Evolutionary conservation across 306 rosid genomes (phyloP), one percentile per base, ranked within the genome.

Genomic region (Myrica gale): DNA sequence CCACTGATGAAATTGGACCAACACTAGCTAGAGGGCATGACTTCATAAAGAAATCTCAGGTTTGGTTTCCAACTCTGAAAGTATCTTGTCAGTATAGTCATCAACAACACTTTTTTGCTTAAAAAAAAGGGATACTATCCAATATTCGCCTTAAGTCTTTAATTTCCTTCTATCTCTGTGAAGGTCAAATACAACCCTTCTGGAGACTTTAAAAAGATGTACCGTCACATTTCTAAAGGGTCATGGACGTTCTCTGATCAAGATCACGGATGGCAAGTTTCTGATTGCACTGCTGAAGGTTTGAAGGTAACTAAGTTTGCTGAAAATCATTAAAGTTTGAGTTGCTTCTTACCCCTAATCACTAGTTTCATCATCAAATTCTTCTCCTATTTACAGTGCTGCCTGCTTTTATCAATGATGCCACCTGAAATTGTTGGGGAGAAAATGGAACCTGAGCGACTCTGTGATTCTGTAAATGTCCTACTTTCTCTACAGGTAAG

Each of bases 211-310:
- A 80, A 77, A 62, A 77, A 81, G 26, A 90, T 90, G 96, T 9
- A 81, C 76, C 89, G 92, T 55, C 96, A 92, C 78, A 92, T 85
- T 62, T 92, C 94, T 10, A 92, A 90, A 79, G 97, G 97, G 13
- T 72, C 91, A 8, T 92, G 97, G 97, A 86, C 96, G 39, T 90
- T 90, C 73, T 92, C 97, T 9, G 92, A 92, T 60, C 86, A 82
- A 69, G 97, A 92, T 74, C 96, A 90, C 4, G 97, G 96, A 77
- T 92, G 93, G 96, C 96, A 89, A 79, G 84, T 87, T 83, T 92
- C 94, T 26, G 94, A 92, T 81, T 85, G 93, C 58, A 90, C 97
- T 7, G 93, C 97, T 4, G 93, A 92, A 70, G 89, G 84, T 74
- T 74, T 92, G 44, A 90, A 88, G 92, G 95, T 91, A 78, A 71